Conservation (phyloP, 2,329 filamentous ascomycete species). For the Sporothrix luriei region DNA sequence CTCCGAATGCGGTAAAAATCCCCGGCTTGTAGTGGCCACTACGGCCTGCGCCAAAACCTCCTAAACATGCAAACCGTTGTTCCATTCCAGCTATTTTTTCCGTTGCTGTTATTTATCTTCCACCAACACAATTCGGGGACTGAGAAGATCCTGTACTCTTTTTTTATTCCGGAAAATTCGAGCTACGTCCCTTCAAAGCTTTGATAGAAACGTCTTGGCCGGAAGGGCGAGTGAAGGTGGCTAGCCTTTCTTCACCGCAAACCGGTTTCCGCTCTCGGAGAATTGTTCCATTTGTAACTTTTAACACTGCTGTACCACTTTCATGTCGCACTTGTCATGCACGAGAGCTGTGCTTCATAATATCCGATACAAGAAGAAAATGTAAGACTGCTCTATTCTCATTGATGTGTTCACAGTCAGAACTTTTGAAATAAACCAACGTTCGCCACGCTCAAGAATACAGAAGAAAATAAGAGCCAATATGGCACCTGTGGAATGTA, state of each 20-base stretch:
- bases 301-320: background rate
- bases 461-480: background rate
- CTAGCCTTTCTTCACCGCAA: background rate
- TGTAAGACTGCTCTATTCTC: background rate
- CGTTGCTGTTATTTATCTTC: constrained; percentile 2
- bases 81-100: constrained; percentile 12
- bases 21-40: background rate
- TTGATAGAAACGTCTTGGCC: background rate
- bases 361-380: background rate
- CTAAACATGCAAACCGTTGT: background rate
- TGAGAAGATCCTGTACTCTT: background rate
- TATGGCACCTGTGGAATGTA: too few species aligned
- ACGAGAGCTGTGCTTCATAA: background rate
- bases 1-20: constrained; percentile 22
- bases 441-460: background rate
- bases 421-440: background rate
- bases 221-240: background rate
- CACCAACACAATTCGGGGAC: background rate
- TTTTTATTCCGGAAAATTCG: background rate
- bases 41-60: too few species aligned
- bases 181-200: background rate
- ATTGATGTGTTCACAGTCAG: too few species aligned
- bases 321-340: background rate
- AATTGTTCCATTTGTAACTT: background rate
- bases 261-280: constrained; percentile 8